A percentile compares a stretch with the other conserved stretches of the same genome.
These are phyloP conservation scores for Onygenales sp. DNA, from an alignment of 2,329 filamentous ascomycete species.

Conservation along the genomic window DNA sequence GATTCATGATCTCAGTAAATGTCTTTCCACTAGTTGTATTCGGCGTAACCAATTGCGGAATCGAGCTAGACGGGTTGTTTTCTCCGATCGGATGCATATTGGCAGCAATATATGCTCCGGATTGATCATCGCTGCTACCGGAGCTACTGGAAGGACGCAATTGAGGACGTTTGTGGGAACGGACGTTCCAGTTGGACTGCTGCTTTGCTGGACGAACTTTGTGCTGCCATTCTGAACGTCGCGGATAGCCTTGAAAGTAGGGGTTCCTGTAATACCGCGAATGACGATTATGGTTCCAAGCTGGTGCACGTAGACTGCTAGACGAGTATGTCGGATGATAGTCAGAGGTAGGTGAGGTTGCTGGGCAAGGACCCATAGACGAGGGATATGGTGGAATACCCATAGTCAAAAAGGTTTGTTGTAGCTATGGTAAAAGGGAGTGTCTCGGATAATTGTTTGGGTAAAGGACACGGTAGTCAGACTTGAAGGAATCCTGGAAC, in stretches of 20 bases:
- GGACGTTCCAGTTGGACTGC: background rate
- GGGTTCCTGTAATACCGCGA: background rate
- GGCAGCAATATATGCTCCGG: background rate
- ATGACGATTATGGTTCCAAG: background rate
- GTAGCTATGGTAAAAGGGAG: no score
- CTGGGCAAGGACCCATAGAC: no score
- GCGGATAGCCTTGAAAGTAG: background rate
- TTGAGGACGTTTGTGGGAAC: background rate
- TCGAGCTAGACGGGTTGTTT: background rate
- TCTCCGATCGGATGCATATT: background rate
- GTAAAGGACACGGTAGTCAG: no score
- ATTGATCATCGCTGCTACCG: background rate
- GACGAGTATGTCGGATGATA: background rate
- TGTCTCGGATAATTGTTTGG: no score
- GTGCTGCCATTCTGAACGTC: background rate
- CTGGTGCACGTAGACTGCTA: background rate
- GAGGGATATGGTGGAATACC: no score
- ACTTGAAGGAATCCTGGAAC: no score
- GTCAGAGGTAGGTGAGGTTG: background rate
- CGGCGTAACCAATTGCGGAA: slow-evolving; percentile 4
- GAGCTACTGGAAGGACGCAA: background rate
- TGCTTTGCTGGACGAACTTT: background rate
- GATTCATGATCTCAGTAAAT: slow-evolving; percentile 10
- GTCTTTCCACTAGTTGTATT: slow-evolving; percentile 3
- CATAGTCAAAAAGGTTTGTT: no score